A percentile compares a stretch with the other conserved stretches of the same genome.
Conservation (phyloP, 73 alveolate genomes). For the Paramecium bursaria region DNA sequence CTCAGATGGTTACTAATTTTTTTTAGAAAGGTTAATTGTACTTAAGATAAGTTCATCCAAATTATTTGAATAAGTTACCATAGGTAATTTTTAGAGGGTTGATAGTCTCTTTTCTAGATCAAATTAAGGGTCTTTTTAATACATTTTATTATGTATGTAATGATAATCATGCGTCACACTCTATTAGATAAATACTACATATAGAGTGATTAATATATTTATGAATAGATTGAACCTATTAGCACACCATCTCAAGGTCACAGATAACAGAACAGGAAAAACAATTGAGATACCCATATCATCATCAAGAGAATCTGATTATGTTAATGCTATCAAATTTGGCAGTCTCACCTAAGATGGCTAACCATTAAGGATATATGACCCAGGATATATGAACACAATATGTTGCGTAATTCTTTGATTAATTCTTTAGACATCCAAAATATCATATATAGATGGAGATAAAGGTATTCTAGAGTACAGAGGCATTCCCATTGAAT, state of each 20-base stretch:
- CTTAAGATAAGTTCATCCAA: constrained; percentile 17
- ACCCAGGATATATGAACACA: constrained; percentile 91
- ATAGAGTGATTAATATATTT: too few species aligned
- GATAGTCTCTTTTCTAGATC: constrained; percentile 34
- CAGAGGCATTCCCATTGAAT: constrained; percentile 91
- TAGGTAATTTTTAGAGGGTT: constrained; percentile 9
- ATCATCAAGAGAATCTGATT: constrained; percentile 66
- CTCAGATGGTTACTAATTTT: neutral
- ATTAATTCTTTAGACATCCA: constrained; percentile 71
- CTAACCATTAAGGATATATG: constrained; percentile 82
- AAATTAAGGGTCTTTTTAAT: too few species aligned
- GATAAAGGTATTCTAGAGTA: constrained; percentile 88
- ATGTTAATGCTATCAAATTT: constrained; percentile 78
- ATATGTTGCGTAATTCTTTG: constrained; percentile 76
- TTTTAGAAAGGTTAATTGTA: neutral
- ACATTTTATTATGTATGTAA: too few species aligned
- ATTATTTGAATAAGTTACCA: neutral
- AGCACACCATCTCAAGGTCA: constrained; percentile 56
- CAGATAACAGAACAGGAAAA: constrained; percentile 70
- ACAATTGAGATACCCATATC: constrained; percentile 62
- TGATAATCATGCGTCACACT: too few species aligned
- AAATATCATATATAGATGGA: constrained; percentile 87
- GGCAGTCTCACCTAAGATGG: constrained; percentile 78
- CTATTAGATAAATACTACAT: too few species aligned
- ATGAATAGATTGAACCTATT: constrained; percentile 33